phyloP scores from a whole-genome alignment of 2,329 filamentous ascomycete species.

The Neofusicoccum parvum region DNA sequence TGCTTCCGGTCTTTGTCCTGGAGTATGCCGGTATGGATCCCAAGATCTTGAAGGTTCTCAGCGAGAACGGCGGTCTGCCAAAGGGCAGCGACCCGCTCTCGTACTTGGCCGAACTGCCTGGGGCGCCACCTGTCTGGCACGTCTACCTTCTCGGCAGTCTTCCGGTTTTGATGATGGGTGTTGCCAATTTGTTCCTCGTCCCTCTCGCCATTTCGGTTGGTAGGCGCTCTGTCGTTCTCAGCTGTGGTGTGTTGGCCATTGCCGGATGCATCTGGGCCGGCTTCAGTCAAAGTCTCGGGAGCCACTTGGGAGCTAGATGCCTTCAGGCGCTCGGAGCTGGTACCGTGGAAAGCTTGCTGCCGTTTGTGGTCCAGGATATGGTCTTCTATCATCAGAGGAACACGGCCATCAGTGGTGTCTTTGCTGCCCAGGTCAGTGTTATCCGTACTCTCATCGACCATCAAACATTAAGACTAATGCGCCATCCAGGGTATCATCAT shows the following conservation, averaged over 20 bases:
- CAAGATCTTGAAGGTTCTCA: slow-evolving; percentile 23
- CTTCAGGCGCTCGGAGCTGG: slow-evolving; percentile 34
- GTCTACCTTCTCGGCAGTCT: slow-evolving; percentile 32
- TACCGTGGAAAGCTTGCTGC: slow-evolving; percentile 35
- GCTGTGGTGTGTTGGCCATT: slow-evolving; percentile 30
- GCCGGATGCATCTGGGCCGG: slow-evolving; percentile 32
- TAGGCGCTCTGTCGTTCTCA: slow-evolving; percentile 30
- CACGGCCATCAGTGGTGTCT: slow-evolving; percentile 32
- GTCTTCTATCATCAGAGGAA: slow-evolving; percentile 34
- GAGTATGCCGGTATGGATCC: slow-evolving; percentile 31
- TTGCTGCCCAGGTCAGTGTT: slow-evolving; percentile 29
- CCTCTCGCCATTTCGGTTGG: slow-evolving; percentile 33
- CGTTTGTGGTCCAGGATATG: slow-evolving; percentile 34
- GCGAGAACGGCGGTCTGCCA: slow-evolving; percentile 18
- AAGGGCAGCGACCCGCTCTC: slow-evolving; percentile 19
- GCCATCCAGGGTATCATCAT: slow-evolving; percentile 28
- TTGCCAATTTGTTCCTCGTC: slow-evolving; percentile 31
- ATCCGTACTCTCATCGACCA: background rate
- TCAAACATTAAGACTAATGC: background rate
- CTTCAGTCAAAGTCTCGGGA: slow-evolving; percentile 27
- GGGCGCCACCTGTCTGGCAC: slow-evolving; percentile 32
- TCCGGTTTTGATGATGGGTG: slow-evolving; percentile 33
- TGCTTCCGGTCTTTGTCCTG: slow-evolving; percentile 34
- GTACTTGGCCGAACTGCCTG: slow-evolving; percentile 14
- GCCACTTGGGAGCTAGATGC: slow-evolving; percentile 31